Conservation (phyloP, 805 yeast species). For the Lipomyces yamanashiensis region DNA sequence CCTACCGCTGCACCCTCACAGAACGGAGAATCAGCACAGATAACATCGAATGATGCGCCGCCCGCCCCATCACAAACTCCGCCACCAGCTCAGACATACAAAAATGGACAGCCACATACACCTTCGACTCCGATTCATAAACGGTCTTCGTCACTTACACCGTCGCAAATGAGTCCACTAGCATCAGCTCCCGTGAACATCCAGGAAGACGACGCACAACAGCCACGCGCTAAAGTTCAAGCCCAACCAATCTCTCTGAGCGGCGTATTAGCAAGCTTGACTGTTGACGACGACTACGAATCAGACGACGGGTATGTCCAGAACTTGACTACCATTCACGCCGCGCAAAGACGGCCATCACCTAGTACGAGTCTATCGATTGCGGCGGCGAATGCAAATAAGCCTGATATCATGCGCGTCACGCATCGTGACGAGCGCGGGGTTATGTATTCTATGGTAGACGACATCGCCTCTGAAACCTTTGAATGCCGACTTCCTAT, state of each 20-base stretch:
- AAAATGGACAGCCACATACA: slow-evolving; percentile 7
- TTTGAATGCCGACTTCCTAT: slow-evolving; percentile 54
- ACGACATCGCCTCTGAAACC: slow-evolving; percentile 36
- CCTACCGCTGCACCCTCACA: too few relatives aligned
- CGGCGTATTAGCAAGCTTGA: neutral
- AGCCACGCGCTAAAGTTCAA: neutral
- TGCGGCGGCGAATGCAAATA: neutral
- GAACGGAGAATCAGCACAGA: too few relatives aligned
- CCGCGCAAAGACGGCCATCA: neutral
- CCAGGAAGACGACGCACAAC: neutral
- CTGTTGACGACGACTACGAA: neutral
- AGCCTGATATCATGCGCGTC: slow-evolving; percentile 43
- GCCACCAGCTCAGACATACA: slow-evolving; percentile 2
- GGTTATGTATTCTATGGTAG: slow-evolving; percentile 28
- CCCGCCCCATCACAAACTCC: neutral
- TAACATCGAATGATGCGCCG: neutral
- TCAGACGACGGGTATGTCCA: neutral
- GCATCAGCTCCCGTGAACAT: neutral
- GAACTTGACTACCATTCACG: neutral
- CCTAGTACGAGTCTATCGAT: too few relatives aligned
- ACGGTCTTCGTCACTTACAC: slow-evolving; percentile 9
- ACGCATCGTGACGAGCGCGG: slow-evolving; percentile 43
- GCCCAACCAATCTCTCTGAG: neutral
- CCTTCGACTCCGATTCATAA: slow-evolving; percentile 13
- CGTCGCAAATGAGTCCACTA: slow-evolving; percentile 1